Base-by-base conservation (phyloP, 257 asterid genomes). In the Coffea canephora region DNA sequence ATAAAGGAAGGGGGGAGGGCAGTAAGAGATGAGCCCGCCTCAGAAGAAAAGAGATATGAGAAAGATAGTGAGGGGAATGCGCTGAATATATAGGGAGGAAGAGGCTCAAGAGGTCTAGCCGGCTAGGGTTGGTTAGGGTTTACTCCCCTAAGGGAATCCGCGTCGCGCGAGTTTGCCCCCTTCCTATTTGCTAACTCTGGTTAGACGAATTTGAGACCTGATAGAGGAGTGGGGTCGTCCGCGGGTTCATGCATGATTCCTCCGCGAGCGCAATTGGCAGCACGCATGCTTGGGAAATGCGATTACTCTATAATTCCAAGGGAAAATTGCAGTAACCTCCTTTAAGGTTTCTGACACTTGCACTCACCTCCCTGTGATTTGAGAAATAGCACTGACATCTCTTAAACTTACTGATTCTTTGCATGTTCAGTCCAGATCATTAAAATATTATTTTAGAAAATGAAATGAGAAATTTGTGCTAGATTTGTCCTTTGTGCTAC, bases 51-150 rank as follows among this genome's bases (percentile, higher is more conserved):
- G 50, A 21, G 79, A 62, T 34, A 10, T 18, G 36, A 39, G 64
- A 75, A 0, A 3, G 5, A 52, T 1, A 3, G 1, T 0, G 0
- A 12, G 18, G 1, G 62, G 3, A 11, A 59, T 4, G 59, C 66
- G 62, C 3, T 15, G 54, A 5, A 36, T 76, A 61, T 79, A 79
- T 79, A 83, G 83, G 14, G 62, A 10, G 46, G 74, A 19, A 55
- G 49, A 75, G 23, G 74, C n/a, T 21, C 0, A 0, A 12, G 19
- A 61, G n/a, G 49, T 31, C 78, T 69, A 69, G 34, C 69, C 71
- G 41, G 81, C 62, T 68, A 39, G 11, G 62, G 23, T 73, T 10
- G 41, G 81, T 50, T 68, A 39, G 11, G 62, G 23, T 73, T 10
- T 41, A 72, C 23, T 49, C 1, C 34, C 34, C 34, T 0, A 31